Conservation (phyloP, 1,139 yeast species). For the Pichia sp. region DNA sequence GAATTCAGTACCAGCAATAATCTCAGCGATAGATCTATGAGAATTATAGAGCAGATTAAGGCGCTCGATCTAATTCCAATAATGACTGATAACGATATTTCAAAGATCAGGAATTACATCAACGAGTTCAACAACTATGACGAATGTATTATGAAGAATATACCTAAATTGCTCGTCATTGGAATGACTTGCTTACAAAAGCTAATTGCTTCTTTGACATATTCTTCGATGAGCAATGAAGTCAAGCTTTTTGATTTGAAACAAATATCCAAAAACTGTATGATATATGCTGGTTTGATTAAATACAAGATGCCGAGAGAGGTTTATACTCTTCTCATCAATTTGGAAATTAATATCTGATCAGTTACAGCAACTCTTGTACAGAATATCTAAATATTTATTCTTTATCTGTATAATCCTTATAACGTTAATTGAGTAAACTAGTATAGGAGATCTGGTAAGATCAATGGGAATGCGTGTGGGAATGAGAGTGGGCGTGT, state of each 20-base stretch:
- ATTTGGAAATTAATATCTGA: conserved; percentile 53
- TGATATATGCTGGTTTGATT: conserved; percentile 94
- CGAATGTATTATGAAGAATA: conserved; percentile 69
- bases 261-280: conserved; percentile 74
- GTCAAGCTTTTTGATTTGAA: conserved; percentile 52
- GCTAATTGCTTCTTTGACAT: conserved; percentile 24
- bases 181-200: conserved; percentile 74
- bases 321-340: conserved; percentile 70
- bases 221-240: conserved; percentile 16
- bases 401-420: neutral
- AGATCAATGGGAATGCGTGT: neutral
- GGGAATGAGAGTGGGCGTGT: conserved; percentile 3
- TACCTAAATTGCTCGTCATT: conserved; percentile 76
- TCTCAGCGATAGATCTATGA: neutral
- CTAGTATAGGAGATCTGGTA: neutral
- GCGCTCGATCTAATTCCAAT: conserved; percentile 67
- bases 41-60: conserved; percentile 46
- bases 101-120: conserved; percentile 48
- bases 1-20: conserved; percentile 34
- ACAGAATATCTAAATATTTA: conserved; percentile 18
- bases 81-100: conserved; percentile 40
- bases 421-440: neutral
- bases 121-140: conserved; percentile 59
- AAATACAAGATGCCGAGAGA: conserved; percentile 95
- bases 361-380: no score